phyloP scores from a whole-genome alignment of 352 stramenopile genomes.

The Aphanomyces cochlioides region DNA sequence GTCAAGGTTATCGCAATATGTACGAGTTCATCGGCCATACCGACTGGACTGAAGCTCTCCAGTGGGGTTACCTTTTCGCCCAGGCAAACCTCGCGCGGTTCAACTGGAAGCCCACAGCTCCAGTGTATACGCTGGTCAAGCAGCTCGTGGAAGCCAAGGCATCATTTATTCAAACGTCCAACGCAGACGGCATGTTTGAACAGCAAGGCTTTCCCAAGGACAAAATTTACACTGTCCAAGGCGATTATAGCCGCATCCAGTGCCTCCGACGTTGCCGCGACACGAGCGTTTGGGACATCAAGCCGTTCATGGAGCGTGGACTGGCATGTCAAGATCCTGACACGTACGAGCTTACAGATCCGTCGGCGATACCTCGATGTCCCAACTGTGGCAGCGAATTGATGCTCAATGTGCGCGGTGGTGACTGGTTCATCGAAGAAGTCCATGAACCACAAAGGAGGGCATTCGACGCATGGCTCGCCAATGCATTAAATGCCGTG shows the following conservation, averaged over 20 bases:
- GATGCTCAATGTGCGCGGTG: conserved; percentile 49
- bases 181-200: conserved; percentile 71
- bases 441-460: conserved; percentile 38
- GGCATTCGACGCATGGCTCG: conserved; percentile 45
- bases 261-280: conserved; percentile 44
- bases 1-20: conserved; percentile 53
- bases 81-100: conserved; percentile 57
- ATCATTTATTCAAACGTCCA: conserved; percentile 64
- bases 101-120: conserved; percentile 51
- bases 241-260: conserved; percentile 60
- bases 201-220: conserved; percentile 57
- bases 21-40: conserved; percentile 57
- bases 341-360: conserved; percentile 55
- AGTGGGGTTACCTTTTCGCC: conserved; percentile 65
- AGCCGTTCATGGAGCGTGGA: conserved; percentile 51
- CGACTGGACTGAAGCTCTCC: conserved; percentile 42
- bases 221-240: conserved; percentile 55
- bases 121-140: conserved; percentile 55
- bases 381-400: conserved; percentile 47
- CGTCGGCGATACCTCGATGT: conserved; percentile 48
- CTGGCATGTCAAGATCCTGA: conserved; percentile 50
- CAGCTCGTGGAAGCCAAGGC: conserved; percentile 43
- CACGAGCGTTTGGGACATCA: conserved; percentile 49
- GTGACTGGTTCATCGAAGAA: conserved; percentile 51
- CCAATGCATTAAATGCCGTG: conserved; percentile 36